Evolutionary conservation across 176 grass and related monocot genomes (phyloP), one percentile per base, ranked within the genome.

Genomic region (Ensete ventricosum): DNA sequence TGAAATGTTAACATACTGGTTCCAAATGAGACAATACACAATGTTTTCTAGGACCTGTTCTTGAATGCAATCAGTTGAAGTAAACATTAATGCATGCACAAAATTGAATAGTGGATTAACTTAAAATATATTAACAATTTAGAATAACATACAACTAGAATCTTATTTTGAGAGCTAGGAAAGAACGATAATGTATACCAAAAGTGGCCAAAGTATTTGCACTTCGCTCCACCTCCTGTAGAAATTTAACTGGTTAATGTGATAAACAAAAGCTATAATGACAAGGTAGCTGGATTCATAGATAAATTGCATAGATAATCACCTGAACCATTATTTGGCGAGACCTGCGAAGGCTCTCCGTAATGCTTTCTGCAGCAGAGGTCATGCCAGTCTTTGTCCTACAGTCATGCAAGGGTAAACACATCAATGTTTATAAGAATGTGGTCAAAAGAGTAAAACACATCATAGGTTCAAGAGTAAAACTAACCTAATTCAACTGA

Each of bases 291-390:
- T 22, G 19, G 29, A 50, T 64, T 16, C 57, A 50, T 21, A 63
- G 9, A 2, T 5, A 52, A 8, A 63, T 51, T 64, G 21, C 20
- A 21, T 25, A 3, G 52, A 78, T 63, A 66, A 82, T 71, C 80
- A 94, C 95, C 90, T 99, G 90, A 89, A 94, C 88, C 95, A 99
- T 99, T 82, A 94, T 53, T 60, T 94, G 95, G 27, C 84, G 84
- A 54, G 90, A 89, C 14, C 84, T 70, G 29, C 88, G 87, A 50
- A 99, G 88, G 84, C 90, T 94, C 60, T 94, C 90, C 0, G 90
- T 94, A 62, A 93, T 93, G 80, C 88, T 93, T 91, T 93, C 88
- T 63, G 90, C 90, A 87, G 86, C 84, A 21, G 90, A 93, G 72
- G 88, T 91, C 95, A 98, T 89, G 16, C 88, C 90, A 82, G 81